Evolutionary conservation across 345 rosid genomes (phyloP).

Genomic region (Kernera saxatilis): DNA sequence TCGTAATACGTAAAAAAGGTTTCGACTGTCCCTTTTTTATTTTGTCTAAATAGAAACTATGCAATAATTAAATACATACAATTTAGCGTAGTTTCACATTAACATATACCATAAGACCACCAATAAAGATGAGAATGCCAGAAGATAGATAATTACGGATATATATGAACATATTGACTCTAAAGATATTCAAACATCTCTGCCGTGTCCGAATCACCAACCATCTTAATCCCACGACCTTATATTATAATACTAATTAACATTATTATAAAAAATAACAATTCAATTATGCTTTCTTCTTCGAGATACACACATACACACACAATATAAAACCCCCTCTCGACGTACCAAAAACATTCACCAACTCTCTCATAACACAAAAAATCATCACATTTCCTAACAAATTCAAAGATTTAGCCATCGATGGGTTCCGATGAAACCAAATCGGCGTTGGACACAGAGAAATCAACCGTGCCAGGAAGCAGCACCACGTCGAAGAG

Average conservation of each 20-base stretch:
- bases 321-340: constrained; percentile 14
- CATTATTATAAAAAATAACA: background rate
- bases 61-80: background rate
- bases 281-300: constrained; percentile 11
- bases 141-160: background rate
- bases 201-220: constrained; percentile 23
- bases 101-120: background rate
- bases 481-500: constrained; percentile 6
- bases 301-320: background rate
- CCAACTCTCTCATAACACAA: constrained; percentile 6
- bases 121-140: constrained; percentile 16
- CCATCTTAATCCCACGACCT: constrained; percentile 6
- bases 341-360: background rate
- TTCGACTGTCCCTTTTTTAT: background rate
- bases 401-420: background rate
- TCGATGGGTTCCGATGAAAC: constrained; percentile 26
- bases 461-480: constrained; percentile 3
- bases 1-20: background rate
- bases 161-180: constrained; percentile 15
- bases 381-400: background rate
- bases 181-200: constrained; percentile 7
- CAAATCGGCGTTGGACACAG: constrained; percentile 18
- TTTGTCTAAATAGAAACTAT: background rate
- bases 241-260: constrained; percentile 8
- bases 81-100: constrained; percentile 1